Evolutionary conservation across 352 stramenopile species (phyloP).

Genomic region (Peronosclerospora sorghi): DNA sequence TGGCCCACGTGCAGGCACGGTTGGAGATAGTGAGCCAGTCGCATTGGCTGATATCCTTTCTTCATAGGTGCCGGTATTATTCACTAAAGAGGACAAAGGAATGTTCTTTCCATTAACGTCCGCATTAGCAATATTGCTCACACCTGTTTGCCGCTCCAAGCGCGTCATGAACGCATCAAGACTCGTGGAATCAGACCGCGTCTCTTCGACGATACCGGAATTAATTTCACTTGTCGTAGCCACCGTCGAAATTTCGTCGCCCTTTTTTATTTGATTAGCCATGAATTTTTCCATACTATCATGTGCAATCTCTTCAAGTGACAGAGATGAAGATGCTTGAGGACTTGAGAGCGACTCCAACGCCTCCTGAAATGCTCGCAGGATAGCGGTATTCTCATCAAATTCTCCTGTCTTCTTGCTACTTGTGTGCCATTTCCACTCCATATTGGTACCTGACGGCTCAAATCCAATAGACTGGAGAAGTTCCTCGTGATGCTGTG

Average conservation of each 20-base stretch:
- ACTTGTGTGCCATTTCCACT: slow-evolving; percentile 73
- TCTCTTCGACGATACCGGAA: slow-evolving; percentile 7
- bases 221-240: slow-evolving; percentile 6
- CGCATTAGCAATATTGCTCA: slow-evolving; percentile 16
- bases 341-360: slow-evolving; percentile 42
- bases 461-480: slow-evolving; percentile 74
- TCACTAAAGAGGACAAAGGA: background rate
- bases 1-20: slow-evolving; percentile 16
- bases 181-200: slow-evolving; percentile 13
- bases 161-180: slow-evolving; percentile 46
- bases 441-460: slow-evolving; percentile 60
- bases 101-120: slow-evolving; percentile 10
- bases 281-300: slow-evolving; percentile 22
- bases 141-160: slow-evolving; percentile 35
- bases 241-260: slow-evolving; percentile 1
- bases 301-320: slow-evolving; percentile 41
- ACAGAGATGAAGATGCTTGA: slow-evolving; percentile 28
- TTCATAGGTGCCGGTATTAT: slow-evolving; percentile 10
- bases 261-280: slow-evolving; percentile 17
- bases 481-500: slow-evolving; percentile 60
- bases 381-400: slow-evolving; percentile 53
- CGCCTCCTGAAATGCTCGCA: slow-evolving; percentile 46
- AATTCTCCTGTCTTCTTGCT: slow-evolving; percentile 49
- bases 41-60: slow-evolving; percentile 18
- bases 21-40: slow-evolving; percentile 7